phyloP scores from a whole-genome alignment of 2,329 filamentous ascomycete species.

The Pestalotiopsis sp. region DNA sequence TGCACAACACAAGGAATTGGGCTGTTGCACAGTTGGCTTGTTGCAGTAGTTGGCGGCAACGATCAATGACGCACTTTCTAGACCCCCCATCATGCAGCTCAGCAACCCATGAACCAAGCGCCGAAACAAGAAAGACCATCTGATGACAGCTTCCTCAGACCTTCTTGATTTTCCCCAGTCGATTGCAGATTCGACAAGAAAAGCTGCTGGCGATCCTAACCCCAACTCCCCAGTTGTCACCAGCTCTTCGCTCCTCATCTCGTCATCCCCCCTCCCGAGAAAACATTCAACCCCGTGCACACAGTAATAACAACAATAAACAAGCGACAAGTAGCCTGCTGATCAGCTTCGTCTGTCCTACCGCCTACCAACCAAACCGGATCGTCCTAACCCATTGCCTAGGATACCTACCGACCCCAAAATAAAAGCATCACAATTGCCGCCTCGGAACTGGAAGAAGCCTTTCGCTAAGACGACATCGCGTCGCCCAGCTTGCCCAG shows the following conservation, averaged over 20 bases:
- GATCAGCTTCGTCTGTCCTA: neutral
- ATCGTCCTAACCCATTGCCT: neutral
- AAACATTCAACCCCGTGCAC: neutral
- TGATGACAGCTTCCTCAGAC: neutral
- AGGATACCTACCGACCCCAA: neutral
- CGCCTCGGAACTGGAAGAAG: neutral
- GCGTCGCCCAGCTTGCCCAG: neutral
- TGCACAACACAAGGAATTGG: neutral
- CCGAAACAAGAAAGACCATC: neutral
- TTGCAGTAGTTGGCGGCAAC: neutral
- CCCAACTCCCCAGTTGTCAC: neutral
- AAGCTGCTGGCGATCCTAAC: neutral
- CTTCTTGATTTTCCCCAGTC: neutral
- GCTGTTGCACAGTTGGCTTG: neutral
- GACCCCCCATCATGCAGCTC: neutral
- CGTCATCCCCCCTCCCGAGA: neutral
- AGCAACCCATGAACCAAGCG: neutral
- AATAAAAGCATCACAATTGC: neutral
- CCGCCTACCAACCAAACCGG: neutral
- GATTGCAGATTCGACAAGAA: neutral
- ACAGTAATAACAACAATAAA: neutral
- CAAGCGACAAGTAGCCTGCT: neutral
- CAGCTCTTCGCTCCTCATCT: neutral
- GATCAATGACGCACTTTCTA: neutral
- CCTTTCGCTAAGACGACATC: conserved; percentile 8